These are phyloP conservation scores for Citrus sinensis DNA, from an alignment of 345 rosid species.

Conservation along the genomic window DVS_A1.0 CM039164.1:11480001-11480500, in stretches of 20 bases:
- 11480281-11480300: background rate
- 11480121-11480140: background rate
- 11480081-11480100: conserved; percentile 11
- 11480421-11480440: background rate
- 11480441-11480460: conserved; percentile 1
- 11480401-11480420: background rate
- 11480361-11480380: no score
- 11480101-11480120: background rate
- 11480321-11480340: background rate
- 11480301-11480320: background rate
- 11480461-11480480: background rate
- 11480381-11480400: no score
- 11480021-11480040: conserved; percentile 11
- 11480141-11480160: conserved; percentile 66
- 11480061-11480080: conserved; percentile 4
- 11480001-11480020: conserved; percentile 12
- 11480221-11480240: background rate
- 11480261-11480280: background rate
- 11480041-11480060: conserved; percentile 6
- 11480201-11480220: conserved; percentile 55
- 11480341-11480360: background rate
- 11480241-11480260: background rate
- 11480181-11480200: conserved; percentile 90
- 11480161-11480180: conserved; percentile 77
- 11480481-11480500: conserved; percentile 93